Percentiles rank a stretch among this genome's conserved stretches.
Evolutionary conservation across 257 asterid species (phyloP).

Genomic region (Nicotiana knightiana): DNA sequence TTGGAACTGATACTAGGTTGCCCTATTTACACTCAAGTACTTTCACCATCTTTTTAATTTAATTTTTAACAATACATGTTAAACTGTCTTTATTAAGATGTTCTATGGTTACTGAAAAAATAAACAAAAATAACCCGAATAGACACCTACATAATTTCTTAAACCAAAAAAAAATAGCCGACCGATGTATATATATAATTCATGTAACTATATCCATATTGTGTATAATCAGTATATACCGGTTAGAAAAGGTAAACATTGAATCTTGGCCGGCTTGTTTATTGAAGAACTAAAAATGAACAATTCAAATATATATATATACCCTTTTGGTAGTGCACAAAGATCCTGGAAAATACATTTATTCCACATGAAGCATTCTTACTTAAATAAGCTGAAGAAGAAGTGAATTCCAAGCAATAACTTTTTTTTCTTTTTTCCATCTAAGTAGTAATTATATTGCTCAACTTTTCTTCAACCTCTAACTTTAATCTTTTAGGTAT

Average conservation of each 20-base stretch:
- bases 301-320: background rate
- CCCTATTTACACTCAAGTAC: slow-evolving; percentile 28
- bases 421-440: slow-evolving; percentile 12
- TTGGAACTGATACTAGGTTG: slow-evolving; percentile 17
- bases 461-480: slow-evolving; percentile 2
- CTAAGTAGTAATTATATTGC: slow-evolving; percentile 4
- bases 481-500: slow-evolving; percentile 11
- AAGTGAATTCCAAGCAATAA: slow-evolving; percentile 35
- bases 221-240: too few relatives aligned
- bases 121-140: background rate
- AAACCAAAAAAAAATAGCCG: too few relatives aligned
- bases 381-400: slow-evolving; percentile 6
- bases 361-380: slow-evolving; percentile 20
- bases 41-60: background rate
- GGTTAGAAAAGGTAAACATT: too few relatives aligned
- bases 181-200: too few relatives aligned
- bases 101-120: background rate
- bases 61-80: background rate
- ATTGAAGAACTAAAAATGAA: too few relatives aligned
- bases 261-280: too few relatives aligned
- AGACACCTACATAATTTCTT: too few relatives aligned
- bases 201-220: too few relatives aligned
- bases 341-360: slow-evolving; percentile 21
- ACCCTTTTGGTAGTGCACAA: slow-evolving; percentile 20
- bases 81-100: background rate